Evolutionary conservation across 345 rosid species (phyloP).

Genomic region (Ceriops decandra): DNA sequence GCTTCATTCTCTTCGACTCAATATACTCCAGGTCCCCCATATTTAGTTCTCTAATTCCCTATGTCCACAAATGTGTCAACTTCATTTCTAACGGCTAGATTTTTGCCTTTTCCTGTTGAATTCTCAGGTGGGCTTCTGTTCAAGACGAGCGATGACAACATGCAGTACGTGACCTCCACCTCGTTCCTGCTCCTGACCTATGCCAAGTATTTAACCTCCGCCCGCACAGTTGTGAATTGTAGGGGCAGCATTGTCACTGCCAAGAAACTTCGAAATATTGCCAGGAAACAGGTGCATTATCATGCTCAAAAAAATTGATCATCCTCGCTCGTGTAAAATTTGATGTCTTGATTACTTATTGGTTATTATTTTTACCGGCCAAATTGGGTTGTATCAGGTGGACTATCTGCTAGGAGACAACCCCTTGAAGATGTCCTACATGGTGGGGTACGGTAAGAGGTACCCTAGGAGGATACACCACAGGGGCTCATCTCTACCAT

Average conservation of each 20-base stretch:
- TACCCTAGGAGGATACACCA: slow-evolving; percentile 29
- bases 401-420: slow-evolving; percentile 33
- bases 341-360: no score
- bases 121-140: slow-evolving; percentile 36
- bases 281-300: slow-evolving; percentile 39
- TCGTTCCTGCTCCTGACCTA: slow-evolving; percentile 54
- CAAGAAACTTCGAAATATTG: slow-evolving; percentile 38
- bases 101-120: background rate
- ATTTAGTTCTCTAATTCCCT: background rate
- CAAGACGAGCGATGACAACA: slow-evolving; percentile 50
- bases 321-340: no score
- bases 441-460: slow-evolving; percentile 29
- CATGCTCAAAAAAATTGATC: no score
- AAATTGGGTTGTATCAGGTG: slow-evolving; percentile 9
- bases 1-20: slow-evolving; percentile 74
- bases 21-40: slow-evolving; percentile 72
- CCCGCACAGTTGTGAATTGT: slow-evolving; percentile 43
- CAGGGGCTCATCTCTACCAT: slow-evolving; percentile 30
- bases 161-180: slow-evolving; percentile 60
- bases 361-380: background rate
- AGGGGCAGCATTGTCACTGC: slow-evolving; percentile 47
- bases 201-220: slow-evolving; percentile 48
- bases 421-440: slow-evolving; percentile 29
- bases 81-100: slow-evolving; percentile 5
- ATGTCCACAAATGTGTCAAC: background rate